Percentiles rank a stretch among this genome's conserved stretches.
These are phyloP conservation scores for Fusarium acutatum DNA, from an alignment of 2,329 filamentous ascomycete species.

Conservation along the genomic window DNA sequence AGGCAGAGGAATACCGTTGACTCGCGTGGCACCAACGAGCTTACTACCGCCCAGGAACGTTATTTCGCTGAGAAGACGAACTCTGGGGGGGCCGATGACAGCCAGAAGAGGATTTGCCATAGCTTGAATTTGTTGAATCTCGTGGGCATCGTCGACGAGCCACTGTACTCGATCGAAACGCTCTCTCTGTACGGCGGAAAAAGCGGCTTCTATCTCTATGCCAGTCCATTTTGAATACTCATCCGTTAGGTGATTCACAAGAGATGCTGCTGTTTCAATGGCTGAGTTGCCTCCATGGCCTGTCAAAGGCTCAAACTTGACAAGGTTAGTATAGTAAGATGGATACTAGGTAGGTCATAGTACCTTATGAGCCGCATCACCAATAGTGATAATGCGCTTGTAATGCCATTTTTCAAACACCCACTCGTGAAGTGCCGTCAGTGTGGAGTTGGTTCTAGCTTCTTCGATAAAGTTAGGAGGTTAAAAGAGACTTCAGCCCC, in stretches of 20 bases:
- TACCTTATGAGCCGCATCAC: slow-evolving; percentile 15
- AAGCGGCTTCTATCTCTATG: neutral
- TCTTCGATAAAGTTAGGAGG: too few relatives aligned
- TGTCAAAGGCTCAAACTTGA: neutral
- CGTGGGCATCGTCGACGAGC: neutral
- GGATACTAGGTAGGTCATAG: fast-evolving
- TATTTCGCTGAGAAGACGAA: neutral
- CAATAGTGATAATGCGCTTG: neutral
- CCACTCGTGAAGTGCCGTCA: neutral
- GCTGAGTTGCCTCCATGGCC: slow-evolving; percentile 1
- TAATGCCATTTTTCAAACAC: slow-evolving; percentile 9
- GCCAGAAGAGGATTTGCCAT: neutral
- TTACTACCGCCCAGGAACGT: neutral
- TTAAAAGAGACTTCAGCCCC: too few relatives aligned
- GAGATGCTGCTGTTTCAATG: neutral
- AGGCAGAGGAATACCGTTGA: neutral
- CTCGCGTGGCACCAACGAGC: neutral
- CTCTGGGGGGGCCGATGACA: neutral
- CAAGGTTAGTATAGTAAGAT: neutral
- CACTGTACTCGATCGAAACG: neutral
- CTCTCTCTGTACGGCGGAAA: neutral
- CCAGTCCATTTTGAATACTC: neutral
- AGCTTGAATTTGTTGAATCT: neutral
- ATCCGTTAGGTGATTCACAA: neutral
- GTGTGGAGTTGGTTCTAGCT: neutral